These are phyloP conservation scores for Citrus unshiu DNA, from an alignment of 345 rosid genomes.

Conservation along the genomic window DNA sequence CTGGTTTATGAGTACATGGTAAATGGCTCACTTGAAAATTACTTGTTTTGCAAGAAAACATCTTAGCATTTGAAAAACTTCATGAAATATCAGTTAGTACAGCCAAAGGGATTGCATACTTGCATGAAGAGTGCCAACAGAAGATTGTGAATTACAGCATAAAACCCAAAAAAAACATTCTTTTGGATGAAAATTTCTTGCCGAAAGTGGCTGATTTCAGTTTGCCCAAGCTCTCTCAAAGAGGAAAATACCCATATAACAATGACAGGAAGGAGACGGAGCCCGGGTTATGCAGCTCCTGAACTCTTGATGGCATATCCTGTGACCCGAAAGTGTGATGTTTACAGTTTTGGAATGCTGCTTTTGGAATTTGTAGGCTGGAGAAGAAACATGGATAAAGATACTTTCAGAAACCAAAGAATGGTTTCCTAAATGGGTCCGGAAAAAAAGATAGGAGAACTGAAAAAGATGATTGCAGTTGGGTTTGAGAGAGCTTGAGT, in stretches of 20 bases:
- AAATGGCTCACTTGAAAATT: conserved; percentile 31
- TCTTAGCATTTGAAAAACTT: conserved; percentile 8
- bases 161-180: conserved; percentile 16
- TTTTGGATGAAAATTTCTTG: background rate
- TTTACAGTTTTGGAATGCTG: conserved; percentile 23
- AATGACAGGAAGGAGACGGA: conserved; percentile 17
- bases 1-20: conserved; percentile 41
- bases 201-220: conserved; percentile 20
- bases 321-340: conserved; percentile 20
- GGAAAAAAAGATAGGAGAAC: conserved; percentile 7
- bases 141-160: conserved; percentile 17
- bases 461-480: background rate
- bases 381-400: conserved; percentile 7
- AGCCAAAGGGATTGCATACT: conserved; percentile 15
- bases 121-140: conserved; percentile 14
- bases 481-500: too few species aligned
- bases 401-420: background rate
- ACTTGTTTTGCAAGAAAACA: background rate
- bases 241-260: conserved; percentile 12
- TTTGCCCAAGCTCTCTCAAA: conserved; percentile 13
- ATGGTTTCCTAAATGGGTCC: conserved; percentile 13
- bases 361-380: conserved; percentile 10
- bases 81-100: conserved; percentile 19
- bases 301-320: conserved; percentile 6
- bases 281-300: conserved; percentile 16